These are phyloP conservation scores for Sugiyamaella novakii DNA, from an alignment of 1,139 yeast genomes.

Conservation along the genomic window DNA sequence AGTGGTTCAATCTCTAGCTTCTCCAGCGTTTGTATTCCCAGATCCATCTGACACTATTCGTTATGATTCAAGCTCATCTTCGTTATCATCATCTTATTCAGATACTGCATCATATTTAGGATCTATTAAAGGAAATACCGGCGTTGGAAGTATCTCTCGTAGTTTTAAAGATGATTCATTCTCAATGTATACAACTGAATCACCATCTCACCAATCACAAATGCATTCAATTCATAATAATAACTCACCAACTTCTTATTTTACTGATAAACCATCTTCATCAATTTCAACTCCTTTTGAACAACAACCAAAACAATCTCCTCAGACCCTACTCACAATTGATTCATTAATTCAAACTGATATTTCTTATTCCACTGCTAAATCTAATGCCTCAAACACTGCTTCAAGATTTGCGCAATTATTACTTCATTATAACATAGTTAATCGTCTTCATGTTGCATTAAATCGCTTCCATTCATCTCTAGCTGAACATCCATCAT, in stretches of 20 bases:
- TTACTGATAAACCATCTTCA: slow-evolving; percentile 7
- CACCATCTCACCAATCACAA: neutral
- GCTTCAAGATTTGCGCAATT: slow-evolving; percentile 31
- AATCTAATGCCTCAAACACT: slow-evolving; percentile 25
- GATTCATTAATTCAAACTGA: slow-evolving; percentile 32
- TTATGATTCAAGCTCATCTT: slow-evolving; percentile 14
- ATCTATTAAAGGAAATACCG: slow-evolving; percentile 7
- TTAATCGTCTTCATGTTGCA: slow-evolving; percentile 32
- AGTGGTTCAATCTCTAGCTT: slow-evolving; percentile 15
- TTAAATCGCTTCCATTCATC: slow-evolving; percentile 26
- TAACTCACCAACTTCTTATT: neutral
- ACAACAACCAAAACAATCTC: too few species aligned
- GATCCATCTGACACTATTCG: slow-evolving; percentile 15
- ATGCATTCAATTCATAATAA: neutral
- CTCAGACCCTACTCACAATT: slow-evolving; percentile 24
- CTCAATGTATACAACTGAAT: slow-evolving; percentile 11
- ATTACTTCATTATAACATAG: slow-evolving; percentile 32
- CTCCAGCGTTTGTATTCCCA: slow-evolving; percentile 18
- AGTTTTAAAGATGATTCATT: slow-evolving; percentile 11
- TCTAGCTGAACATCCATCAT: slow-evolving; percentile 25
- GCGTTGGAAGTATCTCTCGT: slow-evolving; percentile 8
- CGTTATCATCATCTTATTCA: slow-evolving; percentile 12
- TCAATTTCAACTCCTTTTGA: slow-evolving; percentile 13
- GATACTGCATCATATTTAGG: slow-evolving; percentile 13
- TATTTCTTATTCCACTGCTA: slow-evolving; percentile 26